Conservation (phyloP, 2,329 filamentous ascomycete genomes). For the Ophiostoma perfectum region DNA sequence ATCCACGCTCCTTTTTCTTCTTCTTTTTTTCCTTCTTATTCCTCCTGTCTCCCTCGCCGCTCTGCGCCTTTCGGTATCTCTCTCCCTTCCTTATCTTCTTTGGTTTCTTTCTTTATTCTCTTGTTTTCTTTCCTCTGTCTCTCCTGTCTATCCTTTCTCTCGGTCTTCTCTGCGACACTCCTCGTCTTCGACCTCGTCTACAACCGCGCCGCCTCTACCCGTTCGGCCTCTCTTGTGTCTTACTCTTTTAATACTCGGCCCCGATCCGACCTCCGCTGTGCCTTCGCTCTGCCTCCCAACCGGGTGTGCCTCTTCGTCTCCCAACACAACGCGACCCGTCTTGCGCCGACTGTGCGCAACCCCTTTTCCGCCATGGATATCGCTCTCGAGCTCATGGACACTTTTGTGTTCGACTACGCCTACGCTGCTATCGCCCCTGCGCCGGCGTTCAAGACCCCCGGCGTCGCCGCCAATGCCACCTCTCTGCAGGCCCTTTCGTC, state of each 20-base stretch:
- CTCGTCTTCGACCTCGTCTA: neutral
- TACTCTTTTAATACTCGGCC: neutral
- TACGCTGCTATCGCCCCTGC: slow-evolving; percentile 67
- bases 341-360: slow-evolving; percentile 9
- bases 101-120: neutral
- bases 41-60: slow-evolving; percentile 4
- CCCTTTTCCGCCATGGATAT: slow-evolving; percentile 65
- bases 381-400: slow-evolving; percentile 79
- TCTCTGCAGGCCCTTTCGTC: slow-evolving; percentile 53
- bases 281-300: neutral
- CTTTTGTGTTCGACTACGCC: slow-evolving; percentile 70
- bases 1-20: neutral
- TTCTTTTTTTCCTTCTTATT: neutral
- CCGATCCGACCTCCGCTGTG: neutral
- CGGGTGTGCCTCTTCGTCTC: neutral
- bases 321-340: neutral
- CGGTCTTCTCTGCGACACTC: neutral
- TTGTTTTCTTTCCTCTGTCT: neutral
- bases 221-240: neutral
- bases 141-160: neutral
- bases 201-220: neutral
- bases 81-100: slow-evolving; percentile 1
- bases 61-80: neutral
- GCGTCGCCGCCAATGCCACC: slow-evolving; percentile 50
- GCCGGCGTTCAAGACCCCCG: slow-evolving; percentile 42